Conservation (phyloP, 495 filamentous ascomycete genomes). For the Penicillium canescens region DNA sequence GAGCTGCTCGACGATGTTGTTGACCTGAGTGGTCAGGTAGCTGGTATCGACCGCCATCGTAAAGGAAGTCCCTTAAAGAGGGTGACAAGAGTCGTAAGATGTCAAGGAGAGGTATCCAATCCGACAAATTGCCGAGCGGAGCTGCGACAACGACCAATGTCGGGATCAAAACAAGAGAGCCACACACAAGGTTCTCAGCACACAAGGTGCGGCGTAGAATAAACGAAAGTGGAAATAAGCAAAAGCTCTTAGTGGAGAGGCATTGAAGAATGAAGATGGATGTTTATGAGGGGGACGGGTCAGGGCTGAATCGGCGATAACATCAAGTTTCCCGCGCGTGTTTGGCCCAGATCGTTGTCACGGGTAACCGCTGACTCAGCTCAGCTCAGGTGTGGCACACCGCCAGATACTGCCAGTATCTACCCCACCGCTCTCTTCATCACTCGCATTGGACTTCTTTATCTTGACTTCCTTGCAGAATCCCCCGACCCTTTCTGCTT, state of each 20-base stretch:
- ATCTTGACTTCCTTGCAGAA: constrained; percentile 16
- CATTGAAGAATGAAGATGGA: constrained; percentile 19
- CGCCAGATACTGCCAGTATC: constrained; percentile 29
- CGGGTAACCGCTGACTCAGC: constrained; percentile 40
- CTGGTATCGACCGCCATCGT: constrained; percentile 85
- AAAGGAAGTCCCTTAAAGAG: constrained; percentile 6
- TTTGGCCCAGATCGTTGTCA: constrained; percentile 36
- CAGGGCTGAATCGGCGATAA: constrained; percentile 26
- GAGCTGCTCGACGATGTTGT: constrained; percentile 84
- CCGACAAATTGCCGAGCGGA: constrained; percentile 15
- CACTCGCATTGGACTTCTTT: constrained; percentile 10
- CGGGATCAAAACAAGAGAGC: constrained; percentile 21
- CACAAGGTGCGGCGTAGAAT: constrained; percentile 16
- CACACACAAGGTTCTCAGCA: constrained; percentile 19
- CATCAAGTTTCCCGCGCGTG: constrained; percentile 24
- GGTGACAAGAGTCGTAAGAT: constrained; percentile 5
- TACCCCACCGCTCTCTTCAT: constrained; percentile 21
- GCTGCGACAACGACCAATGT: constrained; percentile 19
- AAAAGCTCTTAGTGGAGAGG: constrained; percentile 19
- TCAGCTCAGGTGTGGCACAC: neutral
- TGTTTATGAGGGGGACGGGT: constrained; percentile 30
- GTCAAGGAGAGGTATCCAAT: constrained; percentile 19
- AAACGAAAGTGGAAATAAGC: constrained; percentile 24
- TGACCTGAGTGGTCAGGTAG: constrained; percentile 90
- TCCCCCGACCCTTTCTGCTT: neutral